Evolutionary conservation across 371 early-diverging fungal genomes (phyloP).

Genomic region (Nosema muscidifuracis): DNA sequence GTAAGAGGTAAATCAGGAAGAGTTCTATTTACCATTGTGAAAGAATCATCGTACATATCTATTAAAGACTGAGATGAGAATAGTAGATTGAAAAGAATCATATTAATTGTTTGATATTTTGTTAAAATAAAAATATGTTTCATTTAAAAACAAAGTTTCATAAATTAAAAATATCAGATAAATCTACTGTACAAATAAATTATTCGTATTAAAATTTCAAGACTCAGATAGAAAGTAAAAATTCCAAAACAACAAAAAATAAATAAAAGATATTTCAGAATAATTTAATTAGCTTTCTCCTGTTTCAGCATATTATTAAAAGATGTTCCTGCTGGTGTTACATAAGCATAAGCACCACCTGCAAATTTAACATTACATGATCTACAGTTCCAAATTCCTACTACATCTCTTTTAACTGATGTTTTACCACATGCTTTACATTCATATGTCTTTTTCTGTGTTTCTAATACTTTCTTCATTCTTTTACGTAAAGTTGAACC

Average conservation of each 20-base stretch:
- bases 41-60: conserved; percentile 10
- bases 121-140: no score
- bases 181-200: no score
- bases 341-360: conserved; percentile 96
- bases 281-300: conserved; percentile 25
- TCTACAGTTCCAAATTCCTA: conserved; percentile 98
- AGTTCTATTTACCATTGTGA: conserved; percentile 13
- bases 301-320: conserved; percentile 46
- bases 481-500: conserved; percentile 98
- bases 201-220: no score
- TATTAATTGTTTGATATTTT: no score
- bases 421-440: conserved; percentile 98
- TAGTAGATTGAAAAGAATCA: no score
- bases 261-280: no score
- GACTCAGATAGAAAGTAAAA: no score
- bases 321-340: conserved; percentile 54
- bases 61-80: no score
- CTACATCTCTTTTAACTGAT: conserved; percentile 84
- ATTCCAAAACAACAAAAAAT: no score
- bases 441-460: conserved; percentile 95
- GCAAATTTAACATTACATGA: conserved; percentile 88
- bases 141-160: no score
- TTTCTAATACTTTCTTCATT: conserved; percentile 98
- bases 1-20: conserved; percentile 20
- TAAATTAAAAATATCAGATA: no score